These are phyloP conservation scores for Tricholoma sp. DNA, from an alignment of 768 basidiomycete species.

Conservation along the genomic window DNA sequence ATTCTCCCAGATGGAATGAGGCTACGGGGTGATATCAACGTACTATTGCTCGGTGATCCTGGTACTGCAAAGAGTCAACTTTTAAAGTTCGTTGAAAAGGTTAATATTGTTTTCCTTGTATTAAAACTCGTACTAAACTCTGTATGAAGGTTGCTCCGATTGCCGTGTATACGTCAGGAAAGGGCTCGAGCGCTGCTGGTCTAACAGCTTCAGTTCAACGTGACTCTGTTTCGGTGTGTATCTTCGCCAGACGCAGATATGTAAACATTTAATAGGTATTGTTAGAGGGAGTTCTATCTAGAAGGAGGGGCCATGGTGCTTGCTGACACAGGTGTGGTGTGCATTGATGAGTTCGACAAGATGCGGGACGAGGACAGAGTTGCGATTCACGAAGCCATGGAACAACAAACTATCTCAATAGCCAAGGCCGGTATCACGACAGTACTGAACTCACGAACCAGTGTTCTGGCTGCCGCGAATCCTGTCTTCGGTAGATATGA, in stretches of 20 bases:
- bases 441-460: conserved; percentile 91
- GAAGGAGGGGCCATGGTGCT: conserved; percentile 99
- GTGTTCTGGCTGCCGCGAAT: conserved; percentile 95
- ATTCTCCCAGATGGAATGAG: conserved; percentile 96
- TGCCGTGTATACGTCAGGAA: conserved; percentile 97
- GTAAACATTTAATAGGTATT: conserved; percentile 4
- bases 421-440: conserved; percentile 99
- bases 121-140: conserved; percentile 2
- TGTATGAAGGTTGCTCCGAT: conserved; percentile 81
- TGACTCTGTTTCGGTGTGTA: conserved; percentile 79
- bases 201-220: conserved; percentile 96
- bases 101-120: conserved; percentile 18
- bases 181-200: conserved; percentile 98
- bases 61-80: conserved; percentile 98
- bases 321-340: conserved; percentile 96
- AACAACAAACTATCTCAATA: conserved; percentile 99
- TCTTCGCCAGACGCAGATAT: background rate
- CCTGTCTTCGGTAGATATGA: conserved; percentile 98
- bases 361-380: conserved; percentile 99
- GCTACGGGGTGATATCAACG: conserved; percentile 95
- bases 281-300: conserved; percentile 93
- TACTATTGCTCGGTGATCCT: conserved; percentile 92
- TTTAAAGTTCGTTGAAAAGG: conserved; percentile 98
- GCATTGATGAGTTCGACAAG: conserved; percentile 99
- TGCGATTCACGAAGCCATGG: conserved; percentile 99